Conservation (phyloP, 495 filamentous ascomycete species). For the Pyronema domesticum region DNA sequence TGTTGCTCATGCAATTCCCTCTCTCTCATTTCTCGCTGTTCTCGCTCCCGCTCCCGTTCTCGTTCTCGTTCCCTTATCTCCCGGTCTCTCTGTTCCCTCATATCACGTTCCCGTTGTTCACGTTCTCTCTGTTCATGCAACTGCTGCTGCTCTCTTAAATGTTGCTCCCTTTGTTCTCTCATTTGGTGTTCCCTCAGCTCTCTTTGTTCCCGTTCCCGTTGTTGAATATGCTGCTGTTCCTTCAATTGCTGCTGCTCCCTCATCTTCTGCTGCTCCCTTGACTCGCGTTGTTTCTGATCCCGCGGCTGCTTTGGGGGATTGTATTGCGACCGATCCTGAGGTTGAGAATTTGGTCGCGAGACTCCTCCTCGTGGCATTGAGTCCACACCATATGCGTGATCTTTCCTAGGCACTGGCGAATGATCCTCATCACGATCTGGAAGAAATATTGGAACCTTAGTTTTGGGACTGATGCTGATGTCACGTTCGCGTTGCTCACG, state of each 20-base stretch:
- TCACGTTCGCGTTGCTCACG: conserved; percentile 44
- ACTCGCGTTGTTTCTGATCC: not conserved
- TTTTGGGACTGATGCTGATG: conserved; percentile 48
- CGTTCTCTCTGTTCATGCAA: not conserved
- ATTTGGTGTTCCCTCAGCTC: not conserved
- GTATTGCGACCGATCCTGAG: conserved; percentile 1
- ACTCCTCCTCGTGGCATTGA: not conserved
- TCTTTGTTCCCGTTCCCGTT: too few relatives aligned
- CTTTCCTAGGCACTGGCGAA: conserved; percentile 8
- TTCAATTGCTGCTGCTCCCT: conserved; percentile 6
- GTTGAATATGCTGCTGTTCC: conserved; percentile 4
- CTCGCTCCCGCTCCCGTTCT: not conserved
- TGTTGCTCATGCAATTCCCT: conserved; percentile 3
- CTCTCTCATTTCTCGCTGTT: conserved; percentile 5
- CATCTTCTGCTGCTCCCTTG: conserved; percentile 6
- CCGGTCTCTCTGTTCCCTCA: not conserved
- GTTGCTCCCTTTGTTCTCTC: not conserved
- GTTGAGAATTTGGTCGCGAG: conserved; percentile 24
- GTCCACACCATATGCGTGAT: conserved; percentile 24
- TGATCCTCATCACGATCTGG: conserved; percentile 22
- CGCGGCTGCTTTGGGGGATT: not conserved
- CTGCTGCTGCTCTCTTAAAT: conserved; percentile 4
- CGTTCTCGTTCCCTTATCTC: not conserved
- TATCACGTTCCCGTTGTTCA: conserved; percentile 1
- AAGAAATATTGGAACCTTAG: conserved; percentile 35